Conservation (phyloP, 2,329 filamentous ascomycete genomes). For the Coniochaeta ligniaria region DNA sequence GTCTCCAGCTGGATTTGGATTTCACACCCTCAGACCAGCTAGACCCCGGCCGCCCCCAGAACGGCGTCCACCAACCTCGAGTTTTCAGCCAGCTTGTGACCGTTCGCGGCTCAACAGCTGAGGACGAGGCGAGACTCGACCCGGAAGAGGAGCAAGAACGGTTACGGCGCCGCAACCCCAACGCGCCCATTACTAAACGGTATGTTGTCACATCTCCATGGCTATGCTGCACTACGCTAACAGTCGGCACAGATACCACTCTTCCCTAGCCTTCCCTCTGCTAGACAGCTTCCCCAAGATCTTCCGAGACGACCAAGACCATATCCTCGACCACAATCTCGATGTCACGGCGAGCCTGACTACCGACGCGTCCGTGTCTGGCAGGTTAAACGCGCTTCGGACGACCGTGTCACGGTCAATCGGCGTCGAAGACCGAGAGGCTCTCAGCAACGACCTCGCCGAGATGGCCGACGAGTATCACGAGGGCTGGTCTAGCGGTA, state of each 20-base stretch:
- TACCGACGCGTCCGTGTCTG: slow-evolving; percentile 67
- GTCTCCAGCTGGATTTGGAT: slow-evolving; percentile 28
- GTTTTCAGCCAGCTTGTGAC: slow-evolving; percentile 36
- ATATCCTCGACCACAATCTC: slow-evolving; percentile 30
- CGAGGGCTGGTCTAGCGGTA: slow-evolving; percentile 78
- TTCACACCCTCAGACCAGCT: slow-evolving; percentile 31
- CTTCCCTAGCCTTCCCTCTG: slow-evolving; percentile 61
- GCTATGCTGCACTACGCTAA: slow-evolving; percentile 2
- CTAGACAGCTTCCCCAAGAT: slow-evolving; percentile 80
- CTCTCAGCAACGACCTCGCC: slow-evolving; percentile 70
- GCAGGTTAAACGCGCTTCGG: slow-evolving; percentile 59
- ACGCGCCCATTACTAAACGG: slow-evolving; percentile 18
- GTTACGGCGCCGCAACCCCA: slow-evolving; percentile 15
- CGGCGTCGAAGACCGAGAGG: slow-evolving; percentile 72
- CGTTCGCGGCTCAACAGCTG: slow-evolving; percentile 18
- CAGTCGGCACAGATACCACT: slow-evolving; percentile 34
- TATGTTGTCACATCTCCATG: slow-evolving; percentile 3
- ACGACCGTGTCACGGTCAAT: slow-evolving; percentile 56
- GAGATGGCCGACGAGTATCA: slow-evolving; percentile 84
- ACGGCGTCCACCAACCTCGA: slow-evolving; percentile 22
- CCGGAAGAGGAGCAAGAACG: slow-evolving; percentile 12
- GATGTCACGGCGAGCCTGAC: slow-evolving; percentile 56
- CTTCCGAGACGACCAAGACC: slow-evolving; percentile 41
- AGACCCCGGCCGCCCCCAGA: slow-evolving; percentile 12
- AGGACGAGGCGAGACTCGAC: slow-evolving; percentile 17